These are phyloP conservation scores for Euptelea pleiosperma DNA, from an alignment of 164 flowering plant genomes.

Conservation along the genomic window DNA sequence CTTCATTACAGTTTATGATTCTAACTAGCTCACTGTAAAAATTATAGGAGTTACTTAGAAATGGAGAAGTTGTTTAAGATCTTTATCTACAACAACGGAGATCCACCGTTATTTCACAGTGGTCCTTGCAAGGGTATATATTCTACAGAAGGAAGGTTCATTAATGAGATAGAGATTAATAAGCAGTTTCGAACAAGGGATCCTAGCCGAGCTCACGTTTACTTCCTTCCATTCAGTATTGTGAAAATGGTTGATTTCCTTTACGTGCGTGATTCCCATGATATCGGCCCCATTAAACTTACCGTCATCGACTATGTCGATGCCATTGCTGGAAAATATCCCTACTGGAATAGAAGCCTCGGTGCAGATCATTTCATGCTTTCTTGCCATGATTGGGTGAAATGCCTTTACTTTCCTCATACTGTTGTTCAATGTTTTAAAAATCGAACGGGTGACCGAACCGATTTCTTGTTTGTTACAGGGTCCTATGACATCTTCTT, in stretches of 20 bases:
- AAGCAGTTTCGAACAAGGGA: constrained; percentile 20
- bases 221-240: constrained; percentile 48
- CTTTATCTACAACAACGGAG: constrained; percentile 60
- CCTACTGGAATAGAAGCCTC: constrained; percentile 43
- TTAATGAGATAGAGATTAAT: constrained; percentile 44
- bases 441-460: neutral
- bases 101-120: constrained; percentile 52
- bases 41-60: constrained; percentile 55
- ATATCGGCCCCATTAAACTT: constrained; percentile 24
- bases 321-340: constrained; percentile 25
- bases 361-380: constrained; percentile 56
- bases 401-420: too few relatives aligned
- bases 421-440: too few relatives aligned
- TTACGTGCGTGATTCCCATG: constrained; percentile 14
- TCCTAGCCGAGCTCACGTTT: constrained; percentile 35
- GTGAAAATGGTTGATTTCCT: constrained; percentile 25
- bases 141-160: constrained; percentile 57
- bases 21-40: too few relatives aligned
- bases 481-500: constrained; percentile 10
- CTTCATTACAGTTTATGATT: too few relatives aligned
- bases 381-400: constrained; percentile 62
- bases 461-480: neutral
- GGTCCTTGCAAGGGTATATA: too few relatives aligned
- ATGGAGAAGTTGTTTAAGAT: constrained; percentile 46
- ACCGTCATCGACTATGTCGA: constrained; percentile 25